These are phyloP conservation scores for Pseudocercospora ulei DNA, from an alignment of 2,329 filamentous ascomycete genomes.

Conservation along the genomic window DNA sequence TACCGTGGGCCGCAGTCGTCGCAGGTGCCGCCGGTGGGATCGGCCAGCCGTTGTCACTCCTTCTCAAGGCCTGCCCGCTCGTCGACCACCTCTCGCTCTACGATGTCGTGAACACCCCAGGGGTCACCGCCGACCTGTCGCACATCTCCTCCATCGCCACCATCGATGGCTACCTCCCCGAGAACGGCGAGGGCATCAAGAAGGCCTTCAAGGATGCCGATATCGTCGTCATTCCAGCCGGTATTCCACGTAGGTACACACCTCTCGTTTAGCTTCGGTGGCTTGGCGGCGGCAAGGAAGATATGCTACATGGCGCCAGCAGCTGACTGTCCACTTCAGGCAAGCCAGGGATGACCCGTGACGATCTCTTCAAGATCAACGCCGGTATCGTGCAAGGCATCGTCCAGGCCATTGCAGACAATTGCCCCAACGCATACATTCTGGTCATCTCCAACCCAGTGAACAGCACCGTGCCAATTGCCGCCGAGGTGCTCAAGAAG, in stretches of 20 bases:
- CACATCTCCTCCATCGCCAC: conserved; percentile 90
- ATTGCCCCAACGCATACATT: conserved; percentile 84
- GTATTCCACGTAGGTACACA: conserved; percentile 67
- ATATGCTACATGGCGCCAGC: conserved; percentile 14
- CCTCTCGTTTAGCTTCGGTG: conserved; percentile 5
- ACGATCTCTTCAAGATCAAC: conserved; percentile 99
- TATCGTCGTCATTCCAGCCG: conserved; percentile 92
- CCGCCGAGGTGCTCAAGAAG: conserved; percentile 89
- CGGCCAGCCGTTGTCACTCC: conserved; percentile 95
- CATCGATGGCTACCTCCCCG: conserved; percentile 78
- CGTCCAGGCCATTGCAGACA: conserved; percentile 76
- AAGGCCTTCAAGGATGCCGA: conserved; percentile 83
- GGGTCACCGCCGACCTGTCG: conserved; percentile 89
- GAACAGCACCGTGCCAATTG: conserved; percentile 97
- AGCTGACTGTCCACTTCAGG: conserved; percentile 45
- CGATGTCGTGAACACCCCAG: conserved; percentile 98
- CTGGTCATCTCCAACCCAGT: conserved; percentile 99
- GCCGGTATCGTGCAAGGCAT: conserved; percentile 94
- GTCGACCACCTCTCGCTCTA: conserved; percentile 91
- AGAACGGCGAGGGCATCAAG: conserved; percentile 67
- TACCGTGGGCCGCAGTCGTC: conserved; percentile 48
- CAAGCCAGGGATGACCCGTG: conserved; percentile 98
- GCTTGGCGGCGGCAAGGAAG: conserved; percentile 10
- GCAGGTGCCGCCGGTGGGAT: conserved; percentile 97
- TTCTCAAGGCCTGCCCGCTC: conserved; percentile 81